These are phyloP conservation scores for Dryadomyces quercivorus DNA, from an alignment of 2,329 filamentous ascomycete species.

Conservation along the genomic window DNA sequence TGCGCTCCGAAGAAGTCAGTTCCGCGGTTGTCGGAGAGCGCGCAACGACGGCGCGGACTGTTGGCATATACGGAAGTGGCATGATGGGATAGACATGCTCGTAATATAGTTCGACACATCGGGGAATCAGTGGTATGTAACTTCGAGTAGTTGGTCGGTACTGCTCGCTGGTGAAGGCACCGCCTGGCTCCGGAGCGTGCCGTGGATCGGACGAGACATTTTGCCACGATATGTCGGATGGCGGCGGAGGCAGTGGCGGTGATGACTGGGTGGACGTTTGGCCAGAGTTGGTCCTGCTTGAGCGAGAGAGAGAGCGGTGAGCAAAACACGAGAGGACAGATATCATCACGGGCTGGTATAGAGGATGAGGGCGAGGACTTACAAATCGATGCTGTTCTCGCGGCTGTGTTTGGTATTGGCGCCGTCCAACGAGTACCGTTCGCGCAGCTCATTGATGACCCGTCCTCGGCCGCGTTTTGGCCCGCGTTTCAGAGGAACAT, in stretches of 20 bases:
- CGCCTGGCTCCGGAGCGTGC: constrained; percentile 21
- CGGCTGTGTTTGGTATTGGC: constrained; percentile 23
- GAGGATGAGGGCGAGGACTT: not conserved
- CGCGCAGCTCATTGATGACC: constrained; percentile 48
- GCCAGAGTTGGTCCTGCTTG: constrained; percentile 4
- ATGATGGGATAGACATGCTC: constrained; percentile 51
- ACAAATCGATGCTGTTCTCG: constrained; percentile 23
- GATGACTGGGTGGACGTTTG: constrained; percentile 15
- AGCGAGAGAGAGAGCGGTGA: not conserved
- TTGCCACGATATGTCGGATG: constrained; percentile 19
- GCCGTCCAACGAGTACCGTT: constrained; percentile 23
- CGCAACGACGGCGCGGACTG: constrained; percentile 35
- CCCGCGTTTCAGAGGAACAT: constrained; percentile 51
- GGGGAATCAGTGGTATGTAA: constrained; percentile 37
- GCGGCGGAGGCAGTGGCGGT: constrained; percentile 8
- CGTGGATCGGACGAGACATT: constrained; percentile 18
- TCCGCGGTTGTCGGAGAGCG: constrained; percentile 24
- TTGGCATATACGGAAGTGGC: constrained; percentile 47
- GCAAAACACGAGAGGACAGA: not conserved
- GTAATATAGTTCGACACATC: constrained; percentile 50
- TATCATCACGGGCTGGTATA: too few relatives aligned
- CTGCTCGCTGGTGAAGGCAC: constrained; percentile 29
- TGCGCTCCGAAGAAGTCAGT: constrained; percentile 26
- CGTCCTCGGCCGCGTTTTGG: constrained; percentile 50
- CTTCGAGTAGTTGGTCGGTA: constrained; percentile 25